Evolutionary conservation across 805 yeast genomes (phyloP), one percentile per base, ranked within the genome.

Genomic region (Metschnikowia borealis): DNA sequence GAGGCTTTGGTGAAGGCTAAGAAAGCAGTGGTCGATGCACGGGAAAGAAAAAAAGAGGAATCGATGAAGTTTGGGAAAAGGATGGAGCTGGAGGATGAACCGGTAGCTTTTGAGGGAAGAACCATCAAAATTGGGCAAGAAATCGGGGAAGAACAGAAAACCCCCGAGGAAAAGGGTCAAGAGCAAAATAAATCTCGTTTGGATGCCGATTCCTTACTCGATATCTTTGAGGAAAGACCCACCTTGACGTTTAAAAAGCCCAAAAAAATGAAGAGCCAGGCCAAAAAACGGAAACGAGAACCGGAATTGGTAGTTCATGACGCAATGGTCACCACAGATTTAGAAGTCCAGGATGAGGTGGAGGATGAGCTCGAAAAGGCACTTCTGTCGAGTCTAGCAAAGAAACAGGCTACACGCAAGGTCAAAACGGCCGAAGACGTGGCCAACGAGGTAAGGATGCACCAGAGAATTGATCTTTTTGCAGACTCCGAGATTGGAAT

Each of bases 371-470:
- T 76, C 11, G 71, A 71, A 37, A 48, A 52, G 0, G 48, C 63
- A 3, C 54, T 80, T 31, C 60, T 68, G 33, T 62, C 57, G 32
- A 52, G 74, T 42, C 52, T 66, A 32, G 53, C 52, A 15, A 65
- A 63, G 38, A 75, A 70, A 45, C 62, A 60, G 52, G 54, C 57
- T 45, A 35, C 62, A 43, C 45, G 75, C 40, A 59, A 55, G 35
- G 53, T 45, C 15, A 44, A 63, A 63, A 67, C 62, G 3, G 68
- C 68, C 8, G 70, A 67, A 47, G 61, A 68, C 26, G 58, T 78
- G 2, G 81, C 77, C 0, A 53, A 57, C 11, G 75, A 76, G 45
- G 63, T 79, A 4, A 58, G 62, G 21, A 58, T 42, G 60, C 56
- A 52, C 52, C 55, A 50, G 42, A 54, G 60, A 39, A 51, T 46